These are phyloP conservation scores for Mortierella claussenii DNA, from an alignment of 192 early-diverging fungal species.

Conservation along the genomic window DNA sequence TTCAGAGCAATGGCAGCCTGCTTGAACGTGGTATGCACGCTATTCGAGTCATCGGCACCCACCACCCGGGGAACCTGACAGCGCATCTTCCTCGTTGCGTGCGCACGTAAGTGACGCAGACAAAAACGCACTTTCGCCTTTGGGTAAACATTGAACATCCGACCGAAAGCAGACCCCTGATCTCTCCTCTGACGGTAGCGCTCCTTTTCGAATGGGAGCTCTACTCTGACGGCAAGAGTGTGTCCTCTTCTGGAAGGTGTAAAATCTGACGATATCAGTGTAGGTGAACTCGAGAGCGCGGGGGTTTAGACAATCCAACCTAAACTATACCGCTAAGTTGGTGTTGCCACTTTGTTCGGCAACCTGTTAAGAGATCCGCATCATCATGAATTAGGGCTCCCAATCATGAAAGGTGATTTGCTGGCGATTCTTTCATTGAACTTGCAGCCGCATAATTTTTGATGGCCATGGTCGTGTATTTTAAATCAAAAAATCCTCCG, in stretches of 20 bases:
- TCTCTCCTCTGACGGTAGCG: not conserved
- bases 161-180: not conserved
- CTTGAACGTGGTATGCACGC: conserved; percentile 9
- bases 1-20: conserved; percentile 11
- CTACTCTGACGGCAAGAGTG: not conserved
- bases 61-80: conserved; percentile 16
- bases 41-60: too few species aligned
- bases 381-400: too few species aligned
- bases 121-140: conserved; percentile 21
- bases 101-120: conserved; percentile 2
- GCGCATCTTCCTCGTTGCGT: conserved; percentile 11
- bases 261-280: conserved; percentile 4
- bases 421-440: conserved; percentile 29
- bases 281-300: conserved; percentile 10
- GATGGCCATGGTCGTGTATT: conserved; percentile 39
- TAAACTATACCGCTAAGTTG: conserved; percentile 21
- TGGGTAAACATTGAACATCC: conserved; percentile 10
- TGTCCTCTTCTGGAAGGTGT: conserved; percentile 1
- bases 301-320: not conserved
- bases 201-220: too few species aligned
- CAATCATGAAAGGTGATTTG: conserved; percentile 9
- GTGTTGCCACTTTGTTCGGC: conserved; percentile 9
- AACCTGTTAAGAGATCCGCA: not conserved
- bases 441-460: conserved; percentile 17
- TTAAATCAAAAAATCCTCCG: conserved; percentile 45